Evolutionary conservation across 2,329 filamentous ascomycete species (phyloP), one percentile per base, ranked within the genome.

Genomic region (Colletotrichum camelliae): DNA sequence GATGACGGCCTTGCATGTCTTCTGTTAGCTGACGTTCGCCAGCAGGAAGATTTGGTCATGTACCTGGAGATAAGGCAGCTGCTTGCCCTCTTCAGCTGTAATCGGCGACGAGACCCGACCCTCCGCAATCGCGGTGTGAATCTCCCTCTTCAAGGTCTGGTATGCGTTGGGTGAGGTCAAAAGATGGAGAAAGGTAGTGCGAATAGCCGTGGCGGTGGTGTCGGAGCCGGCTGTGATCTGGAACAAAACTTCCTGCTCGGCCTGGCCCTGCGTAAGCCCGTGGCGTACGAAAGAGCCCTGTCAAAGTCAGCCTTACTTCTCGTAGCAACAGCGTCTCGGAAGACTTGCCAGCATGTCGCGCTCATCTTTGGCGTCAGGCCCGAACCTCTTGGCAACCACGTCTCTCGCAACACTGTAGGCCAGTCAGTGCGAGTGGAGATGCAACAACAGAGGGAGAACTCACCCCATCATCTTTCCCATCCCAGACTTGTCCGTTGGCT

Each of bases 141-240:
- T 86, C 78, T 91, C 90, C 0, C 79, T 78, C 29, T 87, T 85
- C 1, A 91, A 80, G 7, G 84, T 85, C 5, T 78, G 71, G 71
- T 88, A 87, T 0, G 88, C 84, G 2, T 82, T 82, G 0, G 88
- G 88, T 13, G 85, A 85, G 7, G 86, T 87, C 43, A 87, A 84
- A 68, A 91, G 80, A 79, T 88, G 86, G 27, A 91, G 84, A 68
- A 91, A 75, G 5, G 86, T 89, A 33, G 85, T 82, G 0, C 90
- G 87, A 4, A 91, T 84, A 1, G 86, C 85, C 1, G 86, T 88
- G 0, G 90, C 87, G 0, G 89, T 89, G 7, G 89, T 91, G 77
- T 92, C 90, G 2, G 88, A 88, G 24, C 79, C 82, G 55, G 77
- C 82, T 31, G 74, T 70, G 65, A 81, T 81, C 67, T 82, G 80